phyloP scores from a whole-genome alignment of 164 flowering plant species.

The Echeveria elegans region DNA sequence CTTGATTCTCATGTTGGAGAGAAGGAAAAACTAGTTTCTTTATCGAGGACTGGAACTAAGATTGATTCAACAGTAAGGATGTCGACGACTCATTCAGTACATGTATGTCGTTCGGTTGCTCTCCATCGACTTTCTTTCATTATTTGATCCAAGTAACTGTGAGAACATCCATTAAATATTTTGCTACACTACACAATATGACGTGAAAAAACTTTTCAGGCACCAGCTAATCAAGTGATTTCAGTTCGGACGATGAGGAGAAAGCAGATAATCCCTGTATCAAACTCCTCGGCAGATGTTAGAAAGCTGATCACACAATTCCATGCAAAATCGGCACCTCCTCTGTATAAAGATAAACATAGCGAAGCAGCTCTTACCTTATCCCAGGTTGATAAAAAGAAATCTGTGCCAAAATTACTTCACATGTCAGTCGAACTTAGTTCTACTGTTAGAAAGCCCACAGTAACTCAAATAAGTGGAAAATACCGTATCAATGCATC shows the following conservation, averaged over 20 bases:
- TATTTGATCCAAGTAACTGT: neutral
- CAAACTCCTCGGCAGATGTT: neutral
- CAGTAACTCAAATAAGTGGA: neutral
- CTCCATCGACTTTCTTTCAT: neutral
- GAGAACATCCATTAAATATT: neutral
- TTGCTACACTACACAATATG: neutral
- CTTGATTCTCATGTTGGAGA: conserved; percentile 1
- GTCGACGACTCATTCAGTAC: neutral
- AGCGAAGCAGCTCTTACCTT: neutral
- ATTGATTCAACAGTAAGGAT: neutral
- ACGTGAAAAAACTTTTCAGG: too few species aligned
- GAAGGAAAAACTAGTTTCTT: neutral
- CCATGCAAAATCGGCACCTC: neutral
- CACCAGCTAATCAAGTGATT: neutral
- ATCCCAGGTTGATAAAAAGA: neutral
- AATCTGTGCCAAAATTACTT: neutral
- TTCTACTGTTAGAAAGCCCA: neutral
- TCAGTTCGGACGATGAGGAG: neutral
- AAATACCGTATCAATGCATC: neutral
- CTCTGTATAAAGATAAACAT: neutral
- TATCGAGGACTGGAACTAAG: neutral
- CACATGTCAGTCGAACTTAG: neutral
- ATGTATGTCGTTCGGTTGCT: neutral
- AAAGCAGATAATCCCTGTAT: conserved; percentile 3
- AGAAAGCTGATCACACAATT: neutral